Base-by-base conservation (phyloP, 768 basidiomycete species). In the Hygrophoropsis aurantiaca region DNA sequence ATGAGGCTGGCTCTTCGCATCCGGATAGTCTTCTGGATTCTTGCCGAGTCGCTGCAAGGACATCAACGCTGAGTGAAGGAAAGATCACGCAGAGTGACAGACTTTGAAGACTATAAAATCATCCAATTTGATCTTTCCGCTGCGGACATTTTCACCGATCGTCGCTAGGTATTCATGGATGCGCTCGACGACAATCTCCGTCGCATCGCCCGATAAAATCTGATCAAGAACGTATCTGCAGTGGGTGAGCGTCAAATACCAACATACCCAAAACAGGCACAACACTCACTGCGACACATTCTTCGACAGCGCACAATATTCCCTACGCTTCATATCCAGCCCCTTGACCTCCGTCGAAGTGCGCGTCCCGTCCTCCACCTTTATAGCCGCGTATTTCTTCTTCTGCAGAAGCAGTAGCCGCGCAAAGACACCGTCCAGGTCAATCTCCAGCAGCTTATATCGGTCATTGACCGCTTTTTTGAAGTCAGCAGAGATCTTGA, bases 371-470 rank as follows among this genome's bases (percentile, higher is more conserved):
- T 93, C 90, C 57, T 94, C 91, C 34, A 97, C 83, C 70, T 97
- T 97, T 64, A 97, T 75, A 0, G 97, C 97, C 0, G 97, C 97
- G 56, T 99, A 99, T 69, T 99, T 98, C 76, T 99, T 99, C 79
- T 99, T 99, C 61, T 98, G 95, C 44, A 99, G 70, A 10, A 99
- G 78, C 2, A 99, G 69, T 34, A 99, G 75, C 0, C 97, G 82
- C 59, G 95, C 84, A 73, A 99, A 99, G 27, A 98, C 80, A 3
- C 88, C 84, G 58, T 99, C 95, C 13, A 97, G 77, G 61, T 99
- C 97, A 50, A 99, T 99, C 64, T 99, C 97, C 38, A 99, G 84
- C 19, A 97, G 79, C 62, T 81, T 90, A 72, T 97, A 98, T 16
- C 89, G 82, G 48, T 98, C 92, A 59, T 99, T 99, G 58, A 98